Conservation (phyloP, 192 early-diverging fungal genomes). For the Allomyces macrogynus region DNA sequence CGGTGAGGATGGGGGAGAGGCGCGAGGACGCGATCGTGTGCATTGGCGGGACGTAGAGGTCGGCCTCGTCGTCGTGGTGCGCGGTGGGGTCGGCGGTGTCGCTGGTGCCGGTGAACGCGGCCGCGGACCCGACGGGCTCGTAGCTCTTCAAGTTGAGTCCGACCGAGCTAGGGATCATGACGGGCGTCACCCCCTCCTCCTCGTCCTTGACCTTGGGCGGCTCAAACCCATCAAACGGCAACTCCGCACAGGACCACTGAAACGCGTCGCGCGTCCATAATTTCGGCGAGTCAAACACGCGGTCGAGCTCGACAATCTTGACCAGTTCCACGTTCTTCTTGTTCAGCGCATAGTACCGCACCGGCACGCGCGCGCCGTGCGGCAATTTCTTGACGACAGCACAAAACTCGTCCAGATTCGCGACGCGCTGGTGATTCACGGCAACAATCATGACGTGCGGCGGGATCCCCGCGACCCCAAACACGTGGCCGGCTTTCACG, state of each 20-base stretch:
- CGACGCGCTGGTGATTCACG: not conserved
- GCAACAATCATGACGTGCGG: not conserved
- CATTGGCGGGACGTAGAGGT: conserved; percentile 2
- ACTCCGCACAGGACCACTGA: too few species aligned
- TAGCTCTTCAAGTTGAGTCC: too few species aligned
- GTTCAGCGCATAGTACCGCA: conserved; percentile 1
- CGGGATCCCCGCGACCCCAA: conserved; percentile 28
- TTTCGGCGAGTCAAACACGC: too few species aligned
- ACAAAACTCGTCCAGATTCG: not conserved
- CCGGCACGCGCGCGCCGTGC: conserved; percentile 3
- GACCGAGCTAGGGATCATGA: too few species aligned
- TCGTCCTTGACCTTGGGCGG: too few species aligned
- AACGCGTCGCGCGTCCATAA: too few species aligned
- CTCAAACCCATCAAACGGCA: too few species aligned
- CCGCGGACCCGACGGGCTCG: too few species aligned
- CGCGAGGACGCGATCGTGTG: conserved; percentile 11
- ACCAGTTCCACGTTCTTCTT: conserved; percentile 19
- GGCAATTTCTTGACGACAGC: not conserved
- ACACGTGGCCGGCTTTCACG: conserved; percentile 13
- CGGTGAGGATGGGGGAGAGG: not conserved
- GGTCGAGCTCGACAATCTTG: too few species aligned
- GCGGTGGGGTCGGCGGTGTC: conserved; percentile 14
- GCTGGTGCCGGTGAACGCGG: too few species aligned
- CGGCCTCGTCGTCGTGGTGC: conserved; percentile 14
- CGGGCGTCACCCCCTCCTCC: too few species aligned